phyloP scores from a whole-genome alignment of 1,139 yeast species.

The Yamadazyma taylorii region DNA sequence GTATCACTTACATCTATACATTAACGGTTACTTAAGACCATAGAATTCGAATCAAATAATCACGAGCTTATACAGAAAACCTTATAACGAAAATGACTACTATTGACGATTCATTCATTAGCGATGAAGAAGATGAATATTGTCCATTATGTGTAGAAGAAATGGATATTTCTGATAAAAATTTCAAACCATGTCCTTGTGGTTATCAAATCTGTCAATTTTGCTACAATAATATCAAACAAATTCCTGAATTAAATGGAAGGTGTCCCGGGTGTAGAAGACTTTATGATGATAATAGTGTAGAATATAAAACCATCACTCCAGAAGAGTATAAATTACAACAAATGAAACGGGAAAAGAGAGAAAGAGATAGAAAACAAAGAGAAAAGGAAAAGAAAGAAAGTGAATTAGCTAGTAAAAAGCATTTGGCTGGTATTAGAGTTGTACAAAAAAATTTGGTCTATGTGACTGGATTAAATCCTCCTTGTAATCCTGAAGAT shows the following conservation, averaged over 20 bases:
- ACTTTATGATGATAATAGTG: conserved; percentile 87
- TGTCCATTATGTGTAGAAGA: conserved; percentile 97
- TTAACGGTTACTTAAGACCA: no score
- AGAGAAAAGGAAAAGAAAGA: conserved; percentile 91
- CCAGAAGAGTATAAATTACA: conserved; percentile 83
- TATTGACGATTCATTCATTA: conserved; percentile 53
- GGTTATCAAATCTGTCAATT: conserved; percentile 98
- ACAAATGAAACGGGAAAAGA: conserved; percentile 75
- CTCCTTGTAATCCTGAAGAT: conserved; percentile 87
- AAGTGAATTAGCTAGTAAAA: conserved; percentile 82
- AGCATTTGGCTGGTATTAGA: conserved; percentile 94
- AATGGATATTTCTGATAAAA: conserved; percentile 93
- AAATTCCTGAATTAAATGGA: conserved; percentile 92
- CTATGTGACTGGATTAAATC: conserved; percentile 93
- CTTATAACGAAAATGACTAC: no score
- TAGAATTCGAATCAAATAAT: no score
- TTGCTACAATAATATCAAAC: conserved; percentile 94
- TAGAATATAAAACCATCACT: conserved; percentile 79
- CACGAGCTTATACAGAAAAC: no score
- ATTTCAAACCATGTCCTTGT: conserved; percentile 98
- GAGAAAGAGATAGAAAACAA: conserved; percentile 84
- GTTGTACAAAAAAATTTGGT: conserved; percentile 97
- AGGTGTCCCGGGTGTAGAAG: conserved; percentile 98
- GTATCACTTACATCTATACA: no score
- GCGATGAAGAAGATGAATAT: conserved; percentile 80